Percentiles rank a stretch among this genome's conserved stretches.
Evolutionary conservation across 2,329 filamentous ascomycete species (phyloP).

Genomic region (Tolypocladium tropicale): DNA sequence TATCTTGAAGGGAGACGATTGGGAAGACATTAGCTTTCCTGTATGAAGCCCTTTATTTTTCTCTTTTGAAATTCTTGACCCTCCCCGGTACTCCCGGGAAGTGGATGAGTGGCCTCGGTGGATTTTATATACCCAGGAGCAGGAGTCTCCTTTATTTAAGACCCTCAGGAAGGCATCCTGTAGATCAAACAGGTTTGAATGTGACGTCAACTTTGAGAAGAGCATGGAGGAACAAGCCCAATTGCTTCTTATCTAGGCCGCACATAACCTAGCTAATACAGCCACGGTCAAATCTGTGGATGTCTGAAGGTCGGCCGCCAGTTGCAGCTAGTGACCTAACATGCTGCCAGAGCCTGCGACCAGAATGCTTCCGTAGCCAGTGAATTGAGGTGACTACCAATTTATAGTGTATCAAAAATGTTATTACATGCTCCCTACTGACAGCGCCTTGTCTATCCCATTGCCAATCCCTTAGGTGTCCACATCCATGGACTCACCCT

Average conservation of each 20-base stretch:
- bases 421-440: slow-evolving; percentile 1
- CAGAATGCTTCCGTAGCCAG: too few relatives aligned
- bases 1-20: not conserved
- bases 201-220: not conserved
- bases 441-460: not conserved
- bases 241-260: too few relatives aligned
- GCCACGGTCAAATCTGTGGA: too few relatives aligned
- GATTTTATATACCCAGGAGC: slow-evolving; percentile 5
- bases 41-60: slow-evolving; percentile 1
- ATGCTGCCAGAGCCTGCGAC: too few relatives aligned
- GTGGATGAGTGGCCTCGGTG: not conserved
- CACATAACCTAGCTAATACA: too few relatives aligned
- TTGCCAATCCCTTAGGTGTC: slow-evolving; percentile 37
- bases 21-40: slow-evolving; percentile 1
- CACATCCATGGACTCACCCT: slow-evolving; percentile 60
- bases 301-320: too few relatives aligned
- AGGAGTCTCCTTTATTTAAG: not conserved
- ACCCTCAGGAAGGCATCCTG: not conserved
- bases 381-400: too few relatives aligned
- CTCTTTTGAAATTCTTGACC: not conserved
- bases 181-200: too few relatives aligned
- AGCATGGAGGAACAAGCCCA: too few relatives aligned
- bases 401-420: not conserved
- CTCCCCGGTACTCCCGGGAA: not conserved
- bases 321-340: too few relatives aligned